phyloP scores from a whole-genome alignment of 2,329 filamentous ascomycete species.

The Botrytis hyacinthi region DNA sequence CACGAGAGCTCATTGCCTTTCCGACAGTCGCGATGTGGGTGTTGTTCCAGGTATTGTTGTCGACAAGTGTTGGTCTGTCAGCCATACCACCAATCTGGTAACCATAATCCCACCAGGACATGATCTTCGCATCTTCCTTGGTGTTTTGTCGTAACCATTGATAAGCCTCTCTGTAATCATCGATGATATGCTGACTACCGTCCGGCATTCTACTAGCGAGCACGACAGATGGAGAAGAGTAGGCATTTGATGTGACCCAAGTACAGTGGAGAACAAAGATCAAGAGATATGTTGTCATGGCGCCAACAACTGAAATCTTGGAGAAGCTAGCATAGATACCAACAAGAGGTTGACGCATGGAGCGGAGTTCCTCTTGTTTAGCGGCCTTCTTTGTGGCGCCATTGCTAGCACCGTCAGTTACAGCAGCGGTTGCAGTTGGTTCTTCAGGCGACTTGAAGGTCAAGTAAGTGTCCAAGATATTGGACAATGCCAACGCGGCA shows the following conservation, averaged over 20 bases:
- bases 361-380: constrained; percentile 60
- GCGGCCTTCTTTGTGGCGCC: constrained; percentile 49
- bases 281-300: constrained; percentile 75
- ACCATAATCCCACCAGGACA: constrained; percentile 99
- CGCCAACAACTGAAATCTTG: constrained; percentile 72
- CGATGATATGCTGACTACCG: constrained; percentile 96
- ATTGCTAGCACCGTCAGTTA: constrained; percentile 41
- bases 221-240: constrained; percentile 96
- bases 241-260: constrained; percentile 98
- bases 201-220: constrained; percentile 89
- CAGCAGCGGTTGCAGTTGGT: constrained; percentile 43
- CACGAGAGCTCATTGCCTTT: constrained; percentile 96
- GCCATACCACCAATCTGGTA: constrained; percentile 99
- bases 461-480: constrained; percentile 85
- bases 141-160: constrained; percentile 99
- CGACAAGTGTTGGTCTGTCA: constrained; percentile 91
- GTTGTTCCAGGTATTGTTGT: constrained; percentile 99
- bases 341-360: constrained; percentile 69
- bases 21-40: constrained; percentile 98
- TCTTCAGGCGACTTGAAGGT: constrained; percentile 60
- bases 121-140: constrained; percentile 89
- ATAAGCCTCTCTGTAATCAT: constrained; percentile 98
- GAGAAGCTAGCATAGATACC: constrained; percentile 81
- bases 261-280: constrained; percentile 97
- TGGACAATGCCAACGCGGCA: constrained; percentile 82